Percentiles rank a stretch among this genome's conserved stretches.
phyloP scores from a whole-genome alignment of 371 early-diverging fungal species.

The Mortierella sp. region DNA sequence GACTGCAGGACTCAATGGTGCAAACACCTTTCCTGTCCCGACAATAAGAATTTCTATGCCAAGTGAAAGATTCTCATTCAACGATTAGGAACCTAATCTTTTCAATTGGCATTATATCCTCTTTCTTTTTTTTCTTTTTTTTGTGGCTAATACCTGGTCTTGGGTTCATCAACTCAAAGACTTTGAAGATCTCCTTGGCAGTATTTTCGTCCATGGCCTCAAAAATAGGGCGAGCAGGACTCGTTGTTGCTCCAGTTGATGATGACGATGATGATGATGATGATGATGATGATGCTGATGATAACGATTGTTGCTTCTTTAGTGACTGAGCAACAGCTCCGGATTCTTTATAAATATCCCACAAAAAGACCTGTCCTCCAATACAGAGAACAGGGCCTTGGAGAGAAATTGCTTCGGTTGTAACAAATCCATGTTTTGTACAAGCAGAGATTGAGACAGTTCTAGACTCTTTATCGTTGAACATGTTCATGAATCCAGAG shows the following conservation, averaged over 20 bases:
- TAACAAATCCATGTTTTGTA: slow-evolving; percentile 57
- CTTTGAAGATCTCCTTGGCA: slow-evolving; percentile 52
- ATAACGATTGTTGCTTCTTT: slow-evolving; percentile 2
- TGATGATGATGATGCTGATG: too few species aligned
- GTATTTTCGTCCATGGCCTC: slow-evolving; percentile 52
- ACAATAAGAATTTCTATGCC: slow-evolving; percentile 65
- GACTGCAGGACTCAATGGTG: slow-evolving; percentile 66
- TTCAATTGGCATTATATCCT: not conserved
- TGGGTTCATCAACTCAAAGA: slow-evolving; percentile 55
- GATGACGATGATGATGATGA: slow-evolving; percentile 2
- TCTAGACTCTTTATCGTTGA: slow-evolving; percentile 40
- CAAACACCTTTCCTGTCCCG: slow-evolving; percentile 69
- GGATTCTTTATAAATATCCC: slow-evolving; percentile 47
- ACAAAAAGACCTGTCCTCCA: slow-evolving; percentile 54
- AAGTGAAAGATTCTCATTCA: not conserved
- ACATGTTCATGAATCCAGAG: slow-evolving; percentile 58
- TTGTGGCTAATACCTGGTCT: slow-evolving; percentile 37
- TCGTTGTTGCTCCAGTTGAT: slow-evolving; percentile 1
- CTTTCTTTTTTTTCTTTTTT: not conserved
- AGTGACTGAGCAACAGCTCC: slow-evolving; percentile 31
- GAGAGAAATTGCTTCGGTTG: slow-evolving; percentile 49
- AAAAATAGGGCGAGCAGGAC: slow-evolving; percentile 32
- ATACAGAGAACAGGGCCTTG: slow-evolving; percentile 56
- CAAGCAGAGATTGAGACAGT: slow-evolving; percentile 50
- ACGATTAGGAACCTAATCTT: not conserved